Base-by-base conservation (phyloP, 805 yeast species). In the Cyberlindnera maritima region DNA sequence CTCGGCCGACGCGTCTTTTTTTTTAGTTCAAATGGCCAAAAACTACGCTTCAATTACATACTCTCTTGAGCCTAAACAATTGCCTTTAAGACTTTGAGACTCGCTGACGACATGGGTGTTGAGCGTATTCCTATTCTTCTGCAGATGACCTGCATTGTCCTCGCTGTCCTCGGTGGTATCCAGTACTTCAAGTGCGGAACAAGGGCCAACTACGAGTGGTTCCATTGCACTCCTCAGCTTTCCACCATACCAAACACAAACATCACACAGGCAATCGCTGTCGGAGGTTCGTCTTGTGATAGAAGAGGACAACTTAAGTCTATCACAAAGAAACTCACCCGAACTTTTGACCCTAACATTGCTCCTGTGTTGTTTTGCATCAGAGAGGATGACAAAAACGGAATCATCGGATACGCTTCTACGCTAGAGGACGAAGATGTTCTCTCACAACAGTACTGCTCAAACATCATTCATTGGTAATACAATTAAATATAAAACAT, bases 211-310 rank as follows among this genome's bases (percentile, higher is more conserved):
- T 72, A 72, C 46, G 75, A 72, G 25, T 70, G 73, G 74, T 68
- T 72, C 54, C 76, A 72, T 45, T 72, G 76, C 49, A 70, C 74
- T 12, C 67, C 73, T 13, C 45, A 54, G 7, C 52, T 59, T 10
- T 60, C 62, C 20, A 47, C 49, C 10, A 49, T 54, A 10, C 58
- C 60, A 14, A 48, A 58, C 20, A 56, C 62, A 5, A 63, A 67
- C 2, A 60, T 67, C 11, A 49, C 59, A 11, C 63, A 62, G 38
- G 49, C 68, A 26, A 66, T 60, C 47, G 67, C 75, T 8, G 56
- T 60, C 18, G 76, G 76, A 36, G 75, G 76, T 1, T 69, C 72
- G 32, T 62, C 70, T 38, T 72, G 76, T 58, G 76, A 72, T 46
- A 68, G 65, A 41, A 65, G 76, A 54, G 76, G 74, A 11, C 71